Percentiles rank a stretch among this genome's conserved stretches.
phyloP scores from a whole-genome alignment of 2,329 filamentous ascomycete genomes.

The Zasmidium citrigriseum region DNA sequence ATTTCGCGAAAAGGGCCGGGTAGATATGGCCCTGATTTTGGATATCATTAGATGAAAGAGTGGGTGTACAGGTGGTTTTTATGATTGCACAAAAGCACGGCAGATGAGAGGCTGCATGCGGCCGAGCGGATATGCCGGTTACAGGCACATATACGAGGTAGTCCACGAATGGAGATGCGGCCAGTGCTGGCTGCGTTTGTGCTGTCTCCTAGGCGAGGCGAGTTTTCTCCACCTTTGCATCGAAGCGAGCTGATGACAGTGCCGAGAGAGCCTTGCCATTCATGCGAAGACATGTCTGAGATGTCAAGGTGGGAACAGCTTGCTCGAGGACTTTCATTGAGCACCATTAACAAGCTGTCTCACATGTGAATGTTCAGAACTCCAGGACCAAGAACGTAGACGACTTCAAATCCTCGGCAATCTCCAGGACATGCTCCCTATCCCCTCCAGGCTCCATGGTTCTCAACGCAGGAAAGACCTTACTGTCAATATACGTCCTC shows the following conservation, averaged over 20 bases:
- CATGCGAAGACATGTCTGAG: background rate
- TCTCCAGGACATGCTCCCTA: too few relatives aligned
- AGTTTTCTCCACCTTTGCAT: background rate
- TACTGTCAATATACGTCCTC: too few relatives aligned
- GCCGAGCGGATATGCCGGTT: background rate
- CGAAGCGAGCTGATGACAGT: background rate
- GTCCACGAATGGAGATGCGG: background rate
- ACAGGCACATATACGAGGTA: background rate
- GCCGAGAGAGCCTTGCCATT: background rate
- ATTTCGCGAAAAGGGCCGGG: background rate
- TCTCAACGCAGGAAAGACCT: too few relatives aligned
- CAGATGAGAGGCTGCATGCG: background rate
- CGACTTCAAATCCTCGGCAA: too few relatives aligned
- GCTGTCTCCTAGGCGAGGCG: background rate
- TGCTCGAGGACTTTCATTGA: too few relatives aligned
- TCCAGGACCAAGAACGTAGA: too few relatives aligned
- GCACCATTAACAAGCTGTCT: too few relatives aligned
- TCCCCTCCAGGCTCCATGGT: too few relatives aligned
- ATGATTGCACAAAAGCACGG: constrained; percentile 7
- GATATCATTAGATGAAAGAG: background rate
- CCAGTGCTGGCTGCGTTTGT: background rate
- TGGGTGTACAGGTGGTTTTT: constrained; percentile 1
- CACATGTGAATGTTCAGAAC: too few relatives aligned
- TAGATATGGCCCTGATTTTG: background rate
- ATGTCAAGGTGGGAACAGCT: too few relatives aligned